Evolutionary conservation across 2,329 filamentous ascomycete species (phyloP), one percentile per base, ranked within the genome.

Genomic region (Phoma sp.): DNA sequence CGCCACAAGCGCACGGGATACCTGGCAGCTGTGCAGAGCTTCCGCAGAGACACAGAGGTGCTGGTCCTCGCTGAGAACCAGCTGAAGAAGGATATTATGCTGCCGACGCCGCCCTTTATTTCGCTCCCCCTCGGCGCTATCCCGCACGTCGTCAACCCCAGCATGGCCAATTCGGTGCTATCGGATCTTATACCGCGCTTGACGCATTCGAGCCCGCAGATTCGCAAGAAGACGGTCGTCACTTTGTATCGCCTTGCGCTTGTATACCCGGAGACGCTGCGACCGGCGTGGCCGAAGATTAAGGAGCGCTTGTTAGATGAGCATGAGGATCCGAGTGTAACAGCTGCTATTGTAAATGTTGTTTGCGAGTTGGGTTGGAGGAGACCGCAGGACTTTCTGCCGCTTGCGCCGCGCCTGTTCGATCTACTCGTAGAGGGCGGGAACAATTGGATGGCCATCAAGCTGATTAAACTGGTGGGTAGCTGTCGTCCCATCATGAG

Each of bases 391-490:
- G 95, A 99, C 75, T 98, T 98, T 66, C 80, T 99, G 27, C 91
- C 95, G 11, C 81, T 99, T 27, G 95, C 95, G 0, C 95, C 95
- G 7, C 84, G 95, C 54, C 77, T 99, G 24, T 99, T 98, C 67
- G 93, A 97, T 70, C 82, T 99, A 14, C 80, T 99, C 24, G 93
- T 97, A 10, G 89, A 96, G 57, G 89, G 92, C 51, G 89, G 89
- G 33, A 98, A 99, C 76, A 99, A 99, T 75, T 99, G 95, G 95
- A 98, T 99, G 93, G 93, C 93, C 55, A 99, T 99, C 72, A 99
- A 99, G 74, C 86, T 99, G 59, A 98, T 99, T 74, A 99, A 99
- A 77, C 83, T 99, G 59, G 91, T 93, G 74, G 63, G 85, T 78
- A 10, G n/a, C 18, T 1, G 10, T 9, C 11, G 3, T 4, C 8